Evolutionary conservation across 192 early-diverging fungal genomes (phyloP).

Genomic region (Backusella australiensis): DNA sequence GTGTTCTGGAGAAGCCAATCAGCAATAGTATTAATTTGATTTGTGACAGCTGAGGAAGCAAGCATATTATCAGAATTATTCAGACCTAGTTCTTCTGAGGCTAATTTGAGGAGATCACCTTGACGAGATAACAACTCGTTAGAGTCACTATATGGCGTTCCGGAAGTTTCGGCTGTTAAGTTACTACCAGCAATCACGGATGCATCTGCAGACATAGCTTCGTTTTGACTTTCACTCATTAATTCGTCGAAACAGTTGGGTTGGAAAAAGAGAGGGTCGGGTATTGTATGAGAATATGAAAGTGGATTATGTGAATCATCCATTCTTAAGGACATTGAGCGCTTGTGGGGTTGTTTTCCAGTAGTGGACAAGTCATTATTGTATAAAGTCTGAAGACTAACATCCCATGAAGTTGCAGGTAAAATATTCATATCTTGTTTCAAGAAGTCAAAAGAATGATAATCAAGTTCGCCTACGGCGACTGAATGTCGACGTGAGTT

Average conservation of each 20-base stretch:
- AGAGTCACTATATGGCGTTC: not conserved
- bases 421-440: conserved; percentile 11
- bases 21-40: conserved; percentile 1
- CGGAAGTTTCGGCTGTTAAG: not conserved
- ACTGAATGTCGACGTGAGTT: conserved; percentile 28
- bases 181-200: not conserved
- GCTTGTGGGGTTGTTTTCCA: not conserved
- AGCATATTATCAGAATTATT: not conserved
- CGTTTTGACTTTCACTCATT: not conserved
- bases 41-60: not conserved
- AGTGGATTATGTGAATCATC: not conserved
- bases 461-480: conserved; percentile 28
- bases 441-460: conserved; percentile 15
- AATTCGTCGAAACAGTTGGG: not conserved
- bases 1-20: conserved; percentile 3
- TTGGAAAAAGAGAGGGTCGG: not conserved
- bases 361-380: not conserved
- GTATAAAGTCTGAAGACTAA: not conserved
- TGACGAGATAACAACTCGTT: not conserved
- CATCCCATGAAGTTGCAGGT: not conserved
- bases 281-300: not conserved
- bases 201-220: not conserved
- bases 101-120: not conserved
- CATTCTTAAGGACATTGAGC: not conserved
- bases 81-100: not conserved